phyloP scores from a whole-genome alignment of 257 asterid genomes.

The Solanum dulcamara region DNA sequence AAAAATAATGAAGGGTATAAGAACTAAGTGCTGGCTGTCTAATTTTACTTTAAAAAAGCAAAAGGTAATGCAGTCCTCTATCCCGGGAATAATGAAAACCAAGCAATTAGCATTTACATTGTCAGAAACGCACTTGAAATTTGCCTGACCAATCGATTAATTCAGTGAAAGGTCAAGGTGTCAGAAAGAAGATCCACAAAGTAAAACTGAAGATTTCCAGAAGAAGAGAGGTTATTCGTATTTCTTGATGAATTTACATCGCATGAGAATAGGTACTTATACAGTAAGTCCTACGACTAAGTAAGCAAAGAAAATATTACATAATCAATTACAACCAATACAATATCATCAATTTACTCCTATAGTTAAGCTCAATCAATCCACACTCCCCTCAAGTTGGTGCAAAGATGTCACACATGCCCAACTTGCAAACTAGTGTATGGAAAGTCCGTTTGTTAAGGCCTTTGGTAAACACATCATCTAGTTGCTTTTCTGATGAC shows the following conservation, averaged over 20 bases:
- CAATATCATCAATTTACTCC: neutral
- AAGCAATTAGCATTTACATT: neutral
- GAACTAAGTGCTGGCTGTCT: neutral
- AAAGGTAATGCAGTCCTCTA: neutral
- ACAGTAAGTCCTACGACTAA: neutral
- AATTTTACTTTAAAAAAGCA: neutral
- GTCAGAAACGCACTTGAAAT: neutral
- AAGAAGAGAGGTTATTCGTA: neutral
- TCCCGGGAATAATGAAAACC: neutral
- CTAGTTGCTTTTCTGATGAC: neutral
- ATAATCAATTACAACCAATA: neutral
- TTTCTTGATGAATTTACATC: neutral
- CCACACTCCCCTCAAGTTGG: neutral
- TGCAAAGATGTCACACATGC: neutral
- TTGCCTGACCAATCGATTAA: neutral
- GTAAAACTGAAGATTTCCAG: neutral
- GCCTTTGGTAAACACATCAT: neutral
- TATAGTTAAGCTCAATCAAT: neutral
- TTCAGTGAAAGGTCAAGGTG: neutral
- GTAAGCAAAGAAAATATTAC: neutral
- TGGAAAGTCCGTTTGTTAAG: neutral
- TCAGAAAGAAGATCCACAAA: neutral
- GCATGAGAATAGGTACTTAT: neutral
- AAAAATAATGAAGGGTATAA: neutral
- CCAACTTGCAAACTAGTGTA: neutral